phyloP scores from a whole-genome alignment of 192 early-diverging fungal species.

The Phlyctochytrium bullatum region DNA sequence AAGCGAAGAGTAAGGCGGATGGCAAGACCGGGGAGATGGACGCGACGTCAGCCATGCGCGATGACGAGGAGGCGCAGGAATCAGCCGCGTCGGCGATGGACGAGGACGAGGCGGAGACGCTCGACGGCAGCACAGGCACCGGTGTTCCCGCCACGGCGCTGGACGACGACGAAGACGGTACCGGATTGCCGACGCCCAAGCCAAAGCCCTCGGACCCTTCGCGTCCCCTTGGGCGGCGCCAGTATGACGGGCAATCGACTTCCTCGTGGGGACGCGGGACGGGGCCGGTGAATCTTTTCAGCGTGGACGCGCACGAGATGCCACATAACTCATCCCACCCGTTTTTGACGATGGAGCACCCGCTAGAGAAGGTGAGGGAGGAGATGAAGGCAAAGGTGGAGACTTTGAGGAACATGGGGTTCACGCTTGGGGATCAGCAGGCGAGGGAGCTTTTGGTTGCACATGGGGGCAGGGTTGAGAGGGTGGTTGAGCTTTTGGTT shows the following conservation, averaged over 20 bases:
- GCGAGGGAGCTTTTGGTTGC: constrained; percentile 14
- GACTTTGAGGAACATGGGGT: constrained; percentile 19
- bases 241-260: no score
- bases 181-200: no score
- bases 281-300: constrained; percentile 3
- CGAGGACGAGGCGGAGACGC: neutral
- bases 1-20: neutral
- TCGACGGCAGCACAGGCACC: neutral
- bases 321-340: no score
- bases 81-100: no score
- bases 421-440: constrained; percentile 7
- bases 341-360: constrained; percentile 19
- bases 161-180: no score
- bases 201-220: no score
- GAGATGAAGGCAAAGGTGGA: constrained; percentile 3
- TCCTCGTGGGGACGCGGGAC: no score
- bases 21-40: neutral
- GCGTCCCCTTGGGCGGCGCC: no score
- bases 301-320: no score
- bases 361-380: constrained; percentile 3
- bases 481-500: constrained; percentile 32
- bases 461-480: constrained; percentile 25
- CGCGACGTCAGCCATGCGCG: neutral
- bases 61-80: neutral
- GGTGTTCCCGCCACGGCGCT: no score